Evolutionary conservation across 2,329 filamentous ascomycete genomes (phyloP).

Genomic region (Verticillium zaregamsianum): DNA sequence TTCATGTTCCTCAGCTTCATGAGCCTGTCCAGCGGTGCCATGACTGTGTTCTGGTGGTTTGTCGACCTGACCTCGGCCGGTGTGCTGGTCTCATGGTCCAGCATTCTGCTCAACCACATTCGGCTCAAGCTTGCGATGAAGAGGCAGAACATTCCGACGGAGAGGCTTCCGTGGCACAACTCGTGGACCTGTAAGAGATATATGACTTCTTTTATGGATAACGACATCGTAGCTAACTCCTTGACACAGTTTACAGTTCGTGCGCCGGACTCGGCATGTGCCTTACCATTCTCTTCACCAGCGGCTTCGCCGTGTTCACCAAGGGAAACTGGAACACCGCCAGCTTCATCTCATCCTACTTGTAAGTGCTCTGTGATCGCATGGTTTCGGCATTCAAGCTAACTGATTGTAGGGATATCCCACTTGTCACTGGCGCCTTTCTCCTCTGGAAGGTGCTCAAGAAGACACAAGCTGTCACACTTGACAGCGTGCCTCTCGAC

Average conservation of each 20-base stretch:
- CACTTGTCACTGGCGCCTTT: constrained; percentile 53
- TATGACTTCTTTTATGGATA: not conserved
- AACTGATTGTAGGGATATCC: constrained; percentile 45
- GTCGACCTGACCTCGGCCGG: constrained; percentile 58
- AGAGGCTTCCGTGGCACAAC: constrained; percentile 58
- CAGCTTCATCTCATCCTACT: constrained; percentile 57
- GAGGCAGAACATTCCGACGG: constrained; percentile 46
- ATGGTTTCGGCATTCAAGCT: constrained; percentile 6
- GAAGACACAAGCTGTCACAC: constrained; percentile 49
- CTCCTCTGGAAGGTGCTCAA: constrained; percentile 63
- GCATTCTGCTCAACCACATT: constrained; percentile 56
- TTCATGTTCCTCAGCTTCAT: constrained; percentile 58
- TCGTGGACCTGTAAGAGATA: constrained; percentile 51
- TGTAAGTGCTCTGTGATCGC: constrained; percentile 37
- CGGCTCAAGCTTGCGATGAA: constrained; percentile 50
- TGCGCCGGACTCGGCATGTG: constrained; percentile 56
- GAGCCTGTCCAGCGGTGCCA: constrained; percentile 49
- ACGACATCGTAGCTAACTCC: not conserved
- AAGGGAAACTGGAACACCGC: constrained; percentile 53
- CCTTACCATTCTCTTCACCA: constrained; percentile 63
- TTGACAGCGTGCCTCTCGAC: constrained; percentile 47
- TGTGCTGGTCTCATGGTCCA: constrained; percentile 60
- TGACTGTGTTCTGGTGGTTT: constrained; percentile 64
- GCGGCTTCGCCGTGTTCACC: constrained; percentile 62
- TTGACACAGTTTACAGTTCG: constrained; percentile 50